Percentiles rank a stretch among this genome's conserved stretches.
Conservation (phyloP, 1,284 basidiomycete genomes). For the Cerrena zonata region DNA sequence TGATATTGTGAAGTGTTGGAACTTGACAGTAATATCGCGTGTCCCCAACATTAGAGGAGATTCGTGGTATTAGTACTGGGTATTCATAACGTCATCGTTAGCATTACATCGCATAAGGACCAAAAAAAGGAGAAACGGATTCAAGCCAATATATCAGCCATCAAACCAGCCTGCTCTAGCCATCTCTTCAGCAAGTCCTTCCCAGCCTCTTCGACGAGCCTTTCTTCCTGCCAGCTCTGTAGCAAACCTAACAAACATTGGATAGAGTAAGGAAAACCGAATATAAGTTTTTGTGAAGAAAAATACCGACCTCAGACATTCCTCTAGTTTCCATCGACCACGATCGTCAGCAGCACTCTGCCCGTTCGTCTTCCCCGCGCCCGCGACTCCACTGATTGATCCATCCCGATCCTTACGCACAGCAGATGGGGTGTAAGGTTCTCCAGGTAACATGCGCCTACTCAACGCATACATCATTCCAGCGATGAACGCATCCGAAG, state of each 20-base stretch:
- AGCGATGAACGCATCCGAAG: constrained; percentile 73
- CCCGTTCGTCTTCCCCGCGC: constrained; percentile 10
- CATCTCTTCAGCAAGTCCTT: constrained; percentile 69
- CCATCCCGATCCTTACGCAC: constrained; percentile 31
- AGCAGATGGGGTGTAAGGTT: constrained; percentile 61
- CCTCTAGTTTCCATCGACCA: constrained; percentile 65
- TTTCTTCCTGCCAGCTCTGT: constrained; percentile 72
- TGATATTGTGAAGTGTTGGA: no score
- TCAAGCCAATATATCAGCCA: background rate
- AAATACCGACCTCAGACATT: constrained; percentile 59
- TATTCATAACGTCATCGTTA: background rate
- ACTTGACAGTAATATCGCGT: no score
- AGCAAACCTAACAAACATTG: constrained; percentile 50
- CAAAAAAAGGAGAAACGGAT: background rate
- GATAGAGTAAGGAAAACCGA: background rate
- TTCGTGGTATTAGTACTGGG: no score
- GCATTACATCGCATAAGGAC: background rate
- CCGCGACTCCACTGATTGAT: constrained; percentile 2
- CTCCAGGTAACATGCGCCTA: constrained; percentile 58
- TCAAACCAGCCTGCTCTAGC: constrained; percentile 65
- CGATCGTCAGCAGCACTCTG: constrained; percentile 27
- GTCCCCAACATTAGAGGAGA: no score
- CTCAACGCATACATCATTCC: constrained; percentile 76
- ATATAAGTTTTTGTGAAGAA: background rate
- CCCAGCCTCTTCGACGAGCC: constrained; percentile 53